These are phyloP conservation scores for Penicillium sp. DNA, from an alignment of 2,329 filamentous ascomycete genomes.

Conservation along the genomic window DNA sequence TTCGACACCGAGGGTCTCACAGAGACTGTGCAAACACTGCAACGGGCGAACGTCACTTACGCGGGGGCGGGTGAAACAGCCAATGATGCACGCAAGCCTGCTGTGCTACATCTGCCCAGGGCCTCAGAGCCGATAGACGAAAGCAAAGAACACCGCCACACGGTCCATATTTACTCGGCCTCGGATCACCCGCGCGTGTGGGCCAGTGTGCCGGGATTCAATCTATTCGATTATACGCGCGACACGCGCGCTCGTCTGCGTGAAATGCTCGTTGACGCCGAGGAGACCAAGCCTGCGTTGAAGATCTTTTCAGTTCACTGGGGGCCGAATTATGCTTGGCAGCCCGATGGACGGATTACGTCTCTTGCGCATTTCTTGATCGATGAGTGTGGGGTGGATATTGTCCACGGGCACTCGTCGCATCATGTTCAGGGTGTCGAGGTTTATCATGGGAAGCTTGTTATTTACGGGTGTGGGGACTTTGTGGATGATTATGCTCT, in stretches of 20 bases:
- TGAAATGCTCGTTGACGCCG: neutral
- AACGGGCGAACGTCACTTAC: constrained; percentile 25
- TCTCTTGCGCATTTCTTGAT: constrained; percentile 41
- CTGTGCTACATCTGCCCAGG: constrained; percentile 25
- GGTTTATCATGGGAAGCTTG: constrained; percentile 34
- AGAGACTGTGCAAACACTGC: constrained; percentile 35
- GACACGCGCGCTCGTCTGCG: constrained; percentile 25
- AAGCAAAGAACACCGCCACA: neutral
- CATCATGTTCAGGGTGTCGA: constrained; percentile 46
- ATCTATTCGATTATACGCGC: constrained; percentile 37
- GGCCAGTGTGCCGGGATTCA: constrained; percentile 33
- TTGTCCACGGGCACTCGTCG: constrained; percentile 43
- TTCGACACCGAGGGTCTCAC: constrained; percentile 35
- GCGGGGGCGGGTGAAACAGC: constrained; percentile 34
- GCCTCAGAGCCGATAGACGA: neutral
- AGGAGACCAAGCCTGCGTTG: constrained; percentile 18
- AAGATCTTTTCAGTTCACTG: constrained; percentile 43
- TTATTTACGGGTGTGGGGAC: constrained; percentile 45
- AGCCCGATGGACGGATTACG: constrained; percentile 30
- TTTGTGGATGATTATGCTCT: constrained; percentile 46
- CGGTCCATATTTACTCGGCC: constrained; percentile 37
- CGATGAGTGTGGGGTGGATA: constrained; percentile 43
- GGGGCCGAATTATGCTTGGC: constrained; percentile 44
- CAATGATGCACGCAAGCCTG: constrained; percentile 32
- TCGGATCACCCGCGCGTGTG: constrained; percentile 40